phyloP scores from a whole-genome alignment of 169 alveolate genomes.

The Cystoisospora suis region DNA sequence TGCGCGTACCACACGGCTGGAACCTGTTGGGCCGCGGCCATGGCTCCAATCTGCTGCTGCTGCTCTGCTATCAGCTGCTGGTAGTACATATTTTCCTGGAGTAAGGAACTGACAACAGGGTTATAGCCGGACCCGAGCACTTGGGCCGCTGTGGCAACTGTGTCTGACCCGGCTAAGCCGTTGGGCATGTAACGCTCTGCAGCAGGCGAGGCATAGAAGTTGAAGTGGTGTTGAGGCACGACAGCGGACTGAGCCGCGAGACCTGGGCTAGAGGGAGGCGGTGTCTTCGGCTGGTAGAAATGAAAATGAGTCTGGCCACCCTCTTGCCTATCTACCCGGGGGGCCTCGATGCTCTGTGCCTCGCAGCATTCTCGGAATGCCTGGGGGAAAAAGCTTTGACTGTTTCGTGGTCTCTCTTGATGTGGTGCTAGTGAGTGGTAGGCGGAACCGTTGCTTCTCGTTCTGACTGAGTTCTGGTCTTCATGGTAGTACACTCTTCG shows the following conservation, averaged over 20 bases:
- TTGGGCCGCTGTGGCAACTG: too few relatives aligned
- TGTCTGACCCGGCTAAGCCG: constrained; percentile 4
- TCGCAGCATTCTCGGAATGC: background rate
- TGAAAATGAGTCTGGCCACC: background rate
- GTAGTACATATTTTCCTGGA: constrained; percentile 1
- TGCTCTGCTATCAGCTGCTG: constrained; percentile 20
- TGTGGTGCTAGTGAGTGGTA: too few relatives aligned
- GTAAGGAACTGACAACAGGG: background rate
- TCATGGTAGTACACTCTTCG: too few relatives aligned
- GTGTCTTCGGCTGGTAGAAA: background rate
- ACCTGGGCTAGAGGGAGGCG: background rate
- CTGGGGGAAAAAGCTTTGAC: too few relatives aligned
- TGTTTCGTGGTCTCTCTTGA: too few relatives aligned
- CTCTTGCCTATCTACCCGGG: background rate
- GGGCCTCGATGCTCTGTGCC: constrained; percentile 8
- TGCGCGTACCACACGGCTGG: too few relatives aligned
- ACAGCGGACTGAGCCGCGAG: background rate
- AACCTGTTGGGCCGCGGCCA: too few relatives aligned
- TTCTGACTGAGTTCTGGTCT: too few relatives aligned
- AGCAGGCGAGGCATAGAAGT: background rate
- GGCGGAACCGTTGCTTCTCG: too few relatives aligned
- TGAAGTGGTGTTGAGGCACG: background rate
- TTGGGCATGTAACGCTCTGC: background rate
- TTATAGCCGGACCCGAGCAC: background rate
- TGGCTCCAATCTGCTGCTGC: background rate